These are phyloP conservation scores for Globisporangium apiculatum DNA, from an alignment of 352 stramenopile species.

Conservation along the genomic window DNA sequence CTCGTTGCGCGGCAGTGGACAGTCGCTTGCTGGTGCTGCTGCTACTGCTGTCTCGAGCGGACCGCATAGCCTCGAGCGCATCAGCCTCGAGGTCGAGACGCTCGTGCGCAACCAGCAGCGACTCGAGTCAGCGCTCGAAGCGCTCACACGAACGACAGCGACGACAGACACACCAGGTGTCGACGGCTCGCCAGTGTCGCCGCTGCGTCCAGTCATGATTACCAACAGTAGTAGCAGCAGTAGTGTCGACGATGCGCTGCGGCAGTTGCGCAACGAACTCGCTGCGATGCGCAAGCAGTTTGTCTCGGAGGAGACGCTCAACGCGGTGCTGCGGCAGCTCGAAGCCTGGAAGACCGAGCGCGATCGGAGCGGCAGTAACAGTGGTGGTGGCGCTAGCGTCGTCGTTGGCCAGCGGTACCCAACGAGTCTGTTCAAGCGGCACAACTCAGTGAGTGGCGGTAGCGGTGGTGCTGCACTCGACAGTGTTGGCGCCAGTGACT, in stretches of 20 bases:
- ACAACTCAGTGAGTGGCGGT: conserved; percentile 11
- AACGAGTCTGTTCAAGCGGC: conserved; percentile 16
- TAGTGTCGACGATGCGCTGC: conserved; percentile 26
- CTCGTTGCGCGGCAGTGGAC: conserved; percentile 25
- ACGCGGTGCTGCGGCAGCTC: conserved; percentile 32
- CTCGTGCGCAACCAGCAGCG: conserved; percentile 36
- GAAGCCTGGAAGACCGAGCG: conserved; percentile 28
- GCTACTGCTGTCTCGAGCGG: background rate
- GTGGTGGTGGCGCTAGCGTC: conserved; percentile 2
- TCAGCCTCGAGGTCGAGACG: conserved; percentile 31
- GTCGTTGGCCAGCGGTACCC: conserved; percentile 26
- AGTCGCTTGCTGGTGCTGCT: conserved; percentile 6
- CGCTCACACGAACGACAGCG: conserved; percentile 10
- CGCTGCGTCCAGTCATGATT: background rate
- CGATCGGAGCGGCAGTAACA: conserved; percentile 3
- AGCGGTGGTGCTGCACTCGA: background rate
- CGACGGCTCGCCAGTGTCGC: background rate
- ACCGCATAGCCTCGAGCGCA: conserved; percentile 37
- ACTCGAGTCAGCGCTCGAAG: conserved; percentile 21
- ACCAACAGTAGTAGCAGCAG: background rate
- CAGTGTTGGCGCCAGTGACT: background rate
- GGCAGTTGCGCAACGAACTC: conserved; percentile 28
- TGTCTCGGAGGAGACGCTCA: conserved; percentile 36
- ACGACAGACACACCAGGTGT: no score
- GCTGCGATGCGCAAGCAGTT: conserved; percentile 36